A percentile compares a stretch with the other conserved stretches of the same genome.
These are phyloP conservation scores for Solanum virginianum DNA, from an alignment of 257 asterid genomes.

Conservation along the genomic window DNA sequence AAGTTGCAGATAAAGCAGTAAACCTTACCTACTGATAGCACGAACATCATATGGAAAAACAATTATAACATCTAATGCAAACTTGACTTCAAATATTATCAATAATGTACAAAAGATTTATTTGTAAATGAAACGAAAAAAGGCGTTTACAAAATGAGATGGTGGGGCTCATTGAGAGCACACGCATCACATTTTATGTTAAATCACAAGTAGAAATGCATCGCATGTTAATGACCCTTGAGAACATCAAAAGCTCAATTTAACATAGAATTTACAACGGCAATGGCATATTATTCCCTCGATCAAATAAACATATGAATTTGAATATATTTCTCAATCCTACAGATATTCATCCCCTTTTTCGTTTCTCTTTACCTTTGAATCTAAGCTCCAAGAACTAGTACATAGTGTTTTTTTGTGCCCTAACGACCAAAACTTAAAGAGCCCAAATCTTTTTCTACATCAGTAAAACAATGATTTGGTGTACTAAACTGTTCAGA, in stretches of 20 bases:
- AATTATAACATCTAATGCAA: not conserved
- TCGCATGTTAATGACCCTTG: not conserved
- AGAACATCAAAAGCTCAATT: not conserved
- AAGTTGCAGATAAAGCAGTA: not conserved
- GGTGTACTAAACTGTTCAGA: not conserved
- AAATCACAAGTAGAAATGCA: not conserved
- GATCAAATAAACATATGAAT: not conserved
- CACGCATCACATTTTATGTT: not conserved
- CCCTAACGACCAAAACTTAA: not conserved
- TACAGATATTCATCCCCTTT: not conserved
- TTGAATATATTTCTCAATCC: not conserved
- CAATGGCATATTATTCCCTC: not conserved
- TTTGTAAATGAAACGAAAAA: not conserved
- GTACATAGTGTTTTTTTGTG: not conserved
- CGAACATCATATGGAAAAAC: not conserved
- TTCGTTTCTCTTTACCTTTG: not conserved
- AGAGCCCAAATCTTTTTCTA: not conserved
- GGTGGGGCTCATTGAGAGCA: not conserved
- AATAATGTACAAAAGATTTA: not conserved
- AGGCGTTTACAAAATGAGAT: not conserved
- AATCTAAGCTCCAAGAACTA: not conserved
- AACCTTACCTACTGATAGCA: not conserved
- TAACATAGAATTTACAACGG: not conserved
- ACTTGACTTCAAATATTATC: not conserved
- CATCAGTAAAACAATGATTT: not conserved